Base-by-base conservation (phyloP, 805 yeast genomes). In the Teunomyces barrocoloradensis region DNA sequence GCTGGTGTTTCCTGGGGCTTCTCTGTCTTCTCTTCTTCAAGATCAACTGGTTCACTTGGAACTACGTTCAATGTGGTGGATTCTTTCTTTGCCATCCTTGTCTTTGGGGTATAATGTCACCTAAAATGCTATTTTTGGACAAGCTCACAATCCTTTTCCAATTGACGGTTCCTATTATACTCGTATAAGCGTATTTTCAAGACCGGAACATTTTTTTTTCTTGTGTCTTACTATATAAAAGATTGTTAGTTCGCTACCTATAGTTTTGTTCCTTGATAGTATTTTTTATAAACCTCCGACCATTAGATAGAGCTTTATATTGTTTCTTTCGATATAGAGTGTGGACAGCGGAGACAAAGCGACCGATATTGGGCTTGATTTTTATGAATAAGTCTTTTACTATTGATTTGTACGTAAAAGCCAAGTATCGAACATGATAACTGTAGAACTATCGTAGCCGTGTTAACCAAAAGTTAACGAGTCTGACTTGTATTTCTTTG, bases 331-430 rank as follows among this genome's bases (percentile, higher is more conserved):
- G 63, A 38, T 64, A 54, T 56, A 56, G 61, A 68, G 77, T 72
- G 75, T 72, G 77, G 77, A 72, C 75, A 71, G 67, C 73, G 74
- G 75, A 72, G 77, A 60, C 61, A 71, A 43, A 71, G 21, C 21
- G 55, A 62, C 17, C 17, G 43, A 38, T 37, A 23, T n/a, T 37
- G 29, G 20, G 15, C 28, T n/a, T 13, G 18, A 13, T 32, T 30
- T 32, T 30, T 33, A 17, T 28, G 34, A 17, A 20, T 11, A 41
- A 21, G n/a, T 41, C 32, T 25, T 7, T 6, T 9, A 29, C 13
- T 32, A 13, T 9, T 32, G 34, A 10, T 15, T 32, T 41, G 13
- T 25, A 15, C 33, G 27, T 15, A 15, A 15, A 32, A 11, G 23
- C 15, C 28, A n/a, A 20, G 15, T 23, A 23, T 13, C 40, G 17